Percentiles rank a stretch among this genome's conserved stretches.
phyloP scores from a whole-genome alignment of 202 grass and related monocot genomes.

The Eragrostis tef region DNA sequence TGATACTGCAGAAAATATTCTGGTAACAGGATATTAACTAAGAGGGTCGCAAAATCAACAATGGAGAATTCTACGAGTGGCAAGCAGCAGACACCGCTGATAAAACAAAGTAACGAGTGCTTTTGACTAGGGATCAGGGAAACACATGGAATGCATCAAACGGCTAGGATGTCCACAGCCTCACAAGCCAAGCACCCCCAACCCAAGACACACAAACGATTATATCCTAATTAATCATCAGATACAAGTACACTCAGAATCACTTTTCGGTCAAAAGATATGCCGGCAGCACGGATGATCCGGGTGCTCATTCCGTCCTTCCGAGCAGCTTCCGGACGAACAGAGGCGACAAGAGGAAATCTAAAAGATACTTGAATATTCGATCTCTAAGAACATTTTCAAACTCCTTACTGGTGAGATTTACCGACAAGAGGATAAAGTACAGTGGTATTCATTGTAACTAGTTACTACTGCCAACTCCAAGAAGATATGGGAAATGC shows the following conservation, averaged over 20 bases:
- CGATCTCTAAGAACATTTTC: conserved; percentile 42
- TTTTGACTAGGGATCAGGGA: conserved; percentile 47
- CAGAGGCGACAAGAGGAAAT: conserved; percentile 43
- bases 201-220: conserved; percentile 35
- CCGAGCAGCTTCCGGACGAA: conserved; percentile 52
- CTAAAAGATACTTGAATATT: conserved; percentile 53
- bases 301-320: conserved; percentile 50
- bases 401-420: conserved; percentile 44
- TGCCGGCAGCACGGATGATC: conserved; percentile 42
- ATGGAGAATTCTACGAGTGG: conserved; percentile 31
- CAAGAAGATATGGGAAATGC: conserved; percentile 44
- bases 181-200: conserved; percentile 41
- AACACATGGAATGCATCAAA: conserved; percentile 47
- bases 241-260: conserved; percentile 50
- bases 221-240: conserved; percentile 43
- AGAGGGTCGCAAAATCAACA: conserved; percentile 33
- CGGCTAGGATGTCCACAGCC: conserved; percentile 46
- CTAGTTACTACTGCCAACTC: conserved; percentile 8
- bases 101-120: conserved; percentile 22
- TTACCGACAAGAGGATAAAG: conserved; percentile 53
- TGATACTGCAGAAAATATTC: conserved; percentile 14
- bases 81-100: conserved; percentile 44
- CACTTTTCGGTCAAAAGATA: conserved; percentile 61
- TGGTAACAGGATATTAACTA: conserved; percentile 14
- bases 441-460: conserved; percentile 31